Evolutionary conservation across 2,329 filamentous ascomycete genomes (phyloP).

Genomic region (Hymenoscyphus repandus): DNA sequence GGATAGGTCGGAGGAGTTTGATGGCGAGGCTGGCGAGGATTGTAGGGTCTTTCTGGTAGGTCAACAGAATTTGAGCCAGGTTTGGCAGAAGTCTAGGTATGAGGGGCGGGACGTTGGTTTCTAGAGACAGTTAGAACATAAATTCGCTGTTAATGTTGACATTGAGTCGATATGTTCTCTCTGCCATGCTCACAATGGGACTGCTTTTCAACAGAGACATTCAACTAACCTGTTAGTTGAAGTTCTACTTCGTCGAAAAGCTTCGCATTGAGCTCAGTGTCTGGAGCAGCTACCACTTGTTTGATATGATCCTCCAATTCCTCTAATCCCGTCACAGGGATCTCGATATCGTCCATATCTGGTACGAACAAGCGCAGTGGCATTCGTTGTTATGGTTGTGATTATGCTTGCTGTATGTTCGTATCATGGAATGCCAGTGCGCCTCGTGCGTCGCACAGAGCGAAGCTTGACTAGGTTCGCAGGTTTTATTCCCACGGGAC

Average conservation of each 20-base stretch:
- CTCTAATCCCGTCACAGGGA: constrained; percentile 46
- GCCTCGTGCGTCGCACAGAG: too few relatives aligned
- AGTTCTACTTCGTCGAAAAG: constrained; percentile 56
- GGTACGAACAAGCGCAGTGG: not conserved
- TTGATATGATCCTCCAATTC: constrained; percentile 51
- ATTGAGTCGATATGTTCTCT: not conserved
- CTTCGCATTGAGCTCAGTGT: constrained; percentile 39
- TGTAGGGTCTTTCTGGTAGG: constrained; percentile 45
- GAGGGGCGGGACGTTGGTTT: constrained; percentile 46
- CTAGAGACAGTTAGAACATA: constrained; percentile 31
- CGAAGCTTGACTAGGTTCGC: too few relatives aligned
- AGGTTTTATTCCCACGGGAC: too few relatives aligned
- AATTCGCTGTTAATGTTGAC: not conserved
- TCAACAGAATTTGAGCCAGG: constrained; percentile 47
- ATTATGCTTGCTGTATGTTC: too few relatives aligned
- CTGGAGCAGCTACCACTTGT: constrained; percentile 41
- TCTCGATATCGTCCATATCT: constrained; percentile 31
- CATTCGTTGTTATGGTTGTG: not conserved
- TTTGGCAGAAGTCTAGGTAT: constrained; percentile 49
- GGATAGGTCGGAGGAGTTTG: constrained; percentile 50
- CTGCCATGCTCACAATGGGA: not conserved
- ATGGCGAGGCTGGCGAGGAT: constrained; percentile 47
- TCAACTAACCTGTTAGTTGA: constrained; percentile 46
- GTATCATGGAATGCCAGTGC: too few relatives aligned
- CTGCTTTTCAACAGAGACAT: not conserved